Evolutionary conservation across 2,329 filamentous ascomycete genomes (phyloP), one percentile per base, ranked within the genome.

Genomic region (Penicillium janthinellum): DNA sequence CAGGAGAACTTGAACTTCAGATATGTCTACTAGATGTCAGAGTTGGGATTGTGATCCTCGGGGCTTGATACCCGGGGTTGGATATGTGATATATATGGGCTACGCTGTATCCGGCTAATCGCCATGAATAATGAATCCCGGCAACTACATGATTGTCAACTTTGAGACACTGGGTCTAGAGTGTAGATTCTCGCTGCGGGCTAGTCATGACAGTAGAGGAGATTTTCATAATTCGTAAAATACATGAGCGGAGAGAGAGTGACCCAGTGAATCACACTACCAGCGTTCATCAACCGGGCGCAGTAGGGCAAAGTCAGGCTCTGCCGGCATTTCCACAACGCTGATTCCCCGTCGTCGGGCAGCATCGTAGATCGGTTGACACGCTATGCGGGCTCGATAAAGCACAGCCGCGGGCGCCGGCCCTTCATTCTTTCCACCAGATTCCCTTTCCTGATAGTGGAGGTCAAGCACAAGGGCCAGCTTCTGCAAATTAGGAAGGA

Each of bases 1-100:
- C 78, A 75, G 72, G 83, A 87, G 78, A 88, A 88, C 67, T 66
- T 80, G 31, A 83, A 83, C 61, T 88, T 88, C 72, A 78, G 84
- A 60, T 88, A 88, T 67, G 81, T 85, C 5, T 81, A 78, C 69
- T 82, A 76, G 50, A 45, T 15, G 34, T 4, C 22, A 15, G 11
- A 12, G 14, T 15, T 3, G 15, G 11, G n/a, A 28, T 25, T 25
- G 5, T 28, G 22, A 31, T 31, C 1, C 10, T 3, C 5, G 42
- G 42, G 44, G 12, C 7, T n/a, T 3, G 14, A 2, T 28, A 2
- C 22, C 22, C 22, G 15, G 7, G 7, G 11, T 15, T 28, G 22
- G 22, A 15, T 28, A 31, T 45, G 25, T 25, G 22, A n/a, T 10
- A 47, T 47, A 31, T 31, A 31, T 17, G 6, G 4, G 44, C 15